A percentile compares a stretch with the other conserved stretches of the same genome.
Conservation (phyloP, 2,329 filamentous ascomycete species). For the Hypoxylon sp. region DNA sequence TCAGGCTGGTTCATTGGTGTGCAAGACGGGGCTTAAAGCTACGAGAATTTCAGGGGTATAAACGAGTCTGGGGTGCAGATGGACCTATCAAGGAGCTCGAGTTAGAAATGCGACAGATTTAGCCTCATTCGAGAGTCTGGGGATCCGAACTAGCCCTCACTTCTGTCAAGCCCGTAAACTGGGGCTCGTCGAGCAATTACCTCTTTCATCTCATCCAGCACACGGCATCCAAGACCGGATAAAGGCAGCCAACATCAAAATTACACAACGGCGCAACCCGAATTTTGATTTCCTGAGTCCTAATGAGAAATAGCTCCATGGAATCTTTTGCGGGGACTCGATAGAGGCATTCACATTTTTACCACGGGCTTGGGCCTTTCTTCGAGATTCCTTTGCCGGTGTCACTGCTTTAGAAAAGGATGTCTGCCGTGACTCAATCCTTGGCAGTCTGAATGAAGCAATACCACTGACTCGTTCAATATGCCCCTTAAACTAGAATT, state of each 20-base stretch:
- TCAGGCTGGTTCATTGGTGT: slow-evolving; percentile 24
- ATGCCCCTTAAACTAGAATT: slow-evolving; percentile 12
- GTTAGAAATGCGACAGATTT: slow-evolving; percentile 45
- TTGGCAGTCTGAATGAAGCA: slow-evolving; percentile 40
- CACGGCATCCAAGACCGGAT: slow-evolving; percentile 41
- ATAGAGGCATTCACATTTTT: slow-evolving; percentile 16
- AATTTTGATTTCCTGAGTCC: slow-evolving; percentile 16
- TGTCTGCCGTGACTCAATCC: slow-evolving; percentile 35
- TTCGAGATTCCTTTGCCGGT: slow-evolving; percentile 26
- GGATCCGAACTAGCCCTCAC: slow-evolving; percentile 9
- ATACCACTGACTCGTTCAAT: slow-evolving; percentile 26
- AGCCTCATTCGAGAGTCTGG: slow-evolving; percentile 42
- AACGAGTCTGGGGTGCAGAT: slow-evolving; percentile 45
- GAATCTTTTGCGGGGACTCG: slow-evolving; percentile 26
- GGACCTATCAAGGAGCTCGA: slow-evolving; percentile 34
- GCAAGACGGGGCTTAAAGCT: slow-evolving; percentile 28
- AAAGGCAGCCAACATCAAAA: slow-evolving; percentile 33
- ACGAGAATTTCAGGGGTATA: slow-evolving; percentile 32
- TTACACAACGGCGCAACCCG: slow-evolving; percentile 12
- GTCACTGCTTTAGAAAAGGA: slow-evolving; percentile 14
- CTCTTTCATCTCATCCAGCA: slow-evolving; percentile 20
- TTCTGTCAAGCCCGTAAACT: slow-evolving; percentile 1
- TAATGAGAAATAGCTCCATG: slow-evolving; percentile 15
- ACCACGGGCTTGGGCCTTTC: slow-evolving; percentile 12
- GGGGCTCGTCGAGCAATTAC: slow-evolving; percentile 31